Conservation (phyloP, 2,329 filamentous ascomycete species). For the Trichoderma simmonsii region DNA sequence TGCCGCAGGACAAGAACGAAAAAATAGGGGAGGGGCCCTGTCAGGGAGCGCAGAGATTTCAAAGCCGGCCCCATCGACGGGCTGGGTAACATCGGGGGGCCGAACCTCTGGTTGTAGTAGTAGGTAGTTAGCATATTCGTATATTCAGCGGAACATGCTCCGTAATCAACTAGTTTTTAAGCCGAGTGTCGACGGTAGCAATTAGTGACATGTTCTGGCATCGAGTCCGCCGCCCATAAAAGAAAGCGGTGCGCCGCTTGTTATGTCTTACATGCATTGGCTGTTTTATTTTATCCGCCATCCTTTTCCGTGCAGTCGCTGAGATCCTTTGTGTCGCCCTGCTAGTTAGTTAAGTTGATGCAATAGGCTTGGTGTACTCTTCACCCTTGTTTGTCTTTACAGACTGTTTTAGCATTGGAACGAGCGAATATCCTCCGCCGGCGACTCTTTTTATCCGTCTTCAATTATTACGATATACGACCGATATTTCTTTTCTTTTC, state of each 20-base stretch:
- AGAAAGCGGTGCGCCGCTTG: not conserved
- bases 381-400: not conserved
- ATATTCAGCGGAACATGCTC: not conserved
- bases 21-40: not conserved
- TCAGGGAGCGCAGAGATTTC: slow-evolving; percentile 5
- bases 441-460: not conserved
- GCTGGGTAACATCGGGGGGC: not conserved
- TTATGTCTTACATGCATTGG: slow-evolving; percentile 13
- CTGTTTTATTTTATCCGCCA: not conserved
- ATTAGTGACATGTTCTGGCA: not conserved
- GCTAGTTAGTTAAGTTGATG: not conserved
- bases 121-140: not conserved
- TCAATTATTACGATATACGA: not conserved
- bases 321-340: not conserved
- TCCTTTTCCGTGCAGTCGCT: not conserved
- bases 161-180: not conserved
- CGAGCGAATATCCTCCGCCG: not conserved
- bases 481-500: not conserved
- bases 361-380: not conserved
- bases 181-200: not conserved
- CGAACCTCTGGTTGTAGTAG: not conserved
- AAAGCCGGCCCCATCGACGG: not conserved
- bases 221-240: not conserved
- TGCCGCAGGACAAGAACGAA: not conserved
- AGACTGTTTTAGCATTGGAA: not conserved